Evolutionary conservation across 2,329 filamentous ascomycete genomes (phyloP), one percentile per base, ranked within the genome.

Genomic region (Pseudogymnoascus sp.): DNA sequence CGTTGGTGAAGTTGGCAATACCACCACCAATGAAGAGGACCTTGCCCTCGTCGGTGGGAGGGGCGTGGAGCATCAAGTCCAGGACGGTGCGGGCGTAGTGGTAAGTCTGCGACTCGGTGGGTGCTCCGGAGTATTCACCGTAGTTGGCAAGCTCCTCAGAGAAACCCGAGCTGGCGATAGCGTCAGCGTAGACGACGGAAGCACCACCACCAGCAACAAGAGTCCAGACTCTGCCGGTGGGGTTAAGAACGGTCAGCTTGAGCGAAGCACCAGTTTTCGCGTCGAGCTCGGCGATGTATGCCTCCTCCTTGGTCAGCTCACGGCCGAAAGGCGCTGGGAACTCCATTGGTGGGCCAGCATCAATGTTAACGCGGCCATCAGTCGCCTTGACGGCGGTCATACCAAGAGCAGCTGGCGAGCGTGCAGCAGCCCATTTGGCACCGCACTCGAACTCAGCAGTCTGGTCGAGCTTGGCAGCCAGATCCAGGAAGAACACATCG

Each of bases 1-100:
- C 95, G 81, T 97, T 99, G 84, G 95, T 99, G 83, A 99, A 99
- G 89, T 99, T 99, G 84, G 95, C 95, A 85, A 99, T 99, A 85
- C 95, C 95, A 82, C 95, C 95, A 78, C 95, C 95, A 71, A 99
- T 97, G 86, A 99, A 99, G 69, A 99, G 88, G 62, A 99, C 91
- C 86, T 97, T 99, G 83, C 95, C 95, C 74, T 97, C 88, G 66
- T 90, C 85, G 78, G 86, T 83, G 75, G 86, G 78, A 65, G 95
- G 93, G 63, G 93, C 89, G 71, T 95, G 91, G 71, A 99, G 89
- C 91, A 99, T 96, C 68, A 99, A 87, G 77, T 99, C 95, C 68
- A 99, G 84, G 68, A 99, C 91, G 31, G 95, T 99, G 74, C 90
- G 90, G 74, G 95, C 93, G 80, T 99, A 99, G 87, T 97, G 93